phyloP scores from a whole-genome alignment of 1,139 yeast species.

The Arxiozyma slooffiae region DNA sequence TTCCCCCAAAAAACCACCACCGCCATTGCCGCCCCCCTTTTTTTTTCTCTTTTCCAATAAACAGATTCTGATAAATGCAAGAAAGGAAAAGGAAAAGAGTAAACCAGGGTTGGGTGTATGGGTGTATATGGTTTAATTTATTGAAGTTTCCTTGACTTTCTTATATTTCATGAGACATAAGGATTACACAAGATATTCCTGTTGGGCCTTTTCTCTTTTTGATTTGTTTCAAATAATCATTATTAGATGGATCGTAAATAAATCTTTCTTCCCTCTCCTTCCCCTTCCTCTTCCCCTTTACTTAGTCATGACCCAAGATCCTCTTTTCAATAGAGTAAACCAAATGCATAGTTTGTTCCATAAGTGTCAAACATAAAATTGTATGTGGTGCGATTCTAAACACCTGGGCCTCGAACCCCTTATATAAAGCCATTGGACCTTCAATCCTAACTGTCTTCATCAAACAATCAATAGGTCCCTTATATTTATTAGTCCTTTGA shows the following conservation, averaged over 20 bases:
- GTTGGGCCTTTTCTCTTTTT: no score
- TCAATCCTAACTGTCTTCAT: conserved; percentile 70
- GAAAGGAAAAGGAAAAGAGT: neutral
- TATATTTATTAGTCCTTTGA: conserved; percentile 80
- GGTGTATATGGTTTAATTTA: no score
- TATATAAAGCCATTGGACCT: conserved; percentile 81
- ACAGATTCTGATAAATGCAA: no score
- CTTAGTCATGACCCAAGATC: conserved; percentile 18
- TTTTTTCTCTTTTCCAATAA: neutral
- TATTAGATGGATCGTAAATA: no score
- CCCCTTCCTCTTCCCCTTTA: neutral
- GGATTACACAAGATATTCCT: no score
- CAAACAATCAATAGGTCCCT: conserved; percentile 82
- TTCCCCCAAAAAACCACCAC: neutral
- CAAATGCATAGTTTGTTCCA: conserved; percentile 67
- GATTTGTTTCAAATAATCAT: no score
- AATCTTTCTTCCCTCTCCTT: neutral
- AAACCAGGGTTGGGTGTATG: conserved; percentile 50
- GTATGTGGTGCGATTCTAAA: conserved; percentile 94
- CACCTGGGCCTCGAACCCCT: conserved; percentile 90
- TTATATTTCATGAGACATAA: no score
- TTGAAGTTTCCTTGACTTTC: no score
- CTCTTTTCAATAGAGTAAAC: conserved; percentile 35
- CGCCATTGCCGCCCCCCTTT: neutral
- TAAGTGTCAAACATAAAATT: conserved; percentile 75